Evolutionary conservation across 192 early-diverging fungal species (phyloP), one percentile per base, ranked within the genome.

Genomic region (Oehlia diaphana): DNA sequence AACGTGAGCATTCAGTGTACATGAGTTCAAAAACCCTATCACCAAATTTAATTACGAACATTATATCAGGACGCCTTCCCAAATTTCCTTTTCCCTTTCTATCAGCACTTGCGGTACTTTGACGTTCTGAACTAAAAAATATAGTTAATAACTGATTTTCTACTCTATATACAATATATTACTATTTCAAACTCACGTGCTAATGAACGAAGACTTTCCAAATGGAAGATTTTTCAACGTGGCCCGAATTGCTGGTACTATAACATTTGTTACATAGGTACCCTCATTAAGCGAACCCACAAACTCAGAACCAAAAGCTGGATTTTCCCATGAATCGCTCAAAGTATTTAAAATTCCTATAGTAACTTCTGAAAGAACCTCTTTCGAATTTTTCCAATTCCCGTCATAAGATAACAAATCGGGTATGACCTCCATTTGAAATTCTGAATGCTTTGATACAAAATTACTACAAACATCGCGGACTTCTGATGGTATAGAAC

Each of bases 61-160:
- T n/a, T n/a, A n/a, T n/a, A n/a, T n/a, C n/a, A n/a, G n/a, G 72
- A 1, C 23, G 26, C 19, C 72, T 73, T 35, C 49, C 72, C 23
- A 13, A 5, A 58, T 61, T 10, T 10, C 39, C 16, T 19, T 72
- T n/a, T 9, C 39, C 72, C 49, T 53, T 73, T 35, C 72, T 73
- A 73, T 58, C 49, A 14, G 47, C 49, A 58, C 72, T 73, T 10
- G 72, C 72, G 28, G 28, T 28, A 73, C 72, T 73, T 58, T 73
- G 9, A 9, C 72, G 9, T 14, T 73, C 72, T 9, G 47, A 73
- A 26, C 65, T 67, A 67, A 67, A 19, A 67, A 67, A 67, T 14
- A 67, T 26, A 26, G 19, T 33, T 33, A n/a, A 28, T 13, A 65
- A 65, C 5, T 1, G 31, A n/a, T 21, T 67, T 26, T 26, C 65